Percentiles rank a stretch among this genome's conserved stretches.
phyloP scores from a whole-genome alignment of 2,329 filamentous ascomycete genomes.

The Ramularia endophylla region DNA sequence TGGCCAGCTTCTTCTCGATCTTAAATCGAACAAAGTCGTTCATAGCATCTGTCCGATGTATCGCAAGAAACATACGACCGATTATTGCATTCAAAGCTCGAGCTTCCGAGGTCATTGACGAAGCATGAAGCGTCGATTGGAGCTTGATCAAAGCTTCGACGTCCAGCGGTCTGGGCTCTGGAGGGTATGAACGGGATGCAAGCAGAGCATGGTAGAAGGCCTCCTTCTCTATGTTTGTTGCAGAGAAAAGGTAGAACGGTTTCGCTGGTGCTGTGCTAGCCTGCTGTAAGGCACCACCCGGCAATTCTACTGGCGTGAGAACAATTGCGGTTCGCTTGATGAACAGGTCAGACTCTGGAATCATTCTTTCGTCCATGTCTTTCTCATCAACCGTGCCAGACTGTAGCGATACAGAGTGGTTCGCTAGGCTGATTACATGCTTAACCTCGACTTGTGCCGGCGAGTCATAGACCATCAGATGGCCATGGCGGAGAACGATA shows the following conservation, averaged over 20 bases:
- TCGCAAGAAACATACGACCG: constrained; percentile 77
- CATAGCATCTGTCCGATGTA: constrained; percentile 79
- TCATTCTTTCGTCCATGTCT: constrained; percentile 51
- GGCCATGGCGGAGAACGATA: constrained; percentile 64
- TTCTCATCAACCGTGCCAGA: constrained; percentile 48
- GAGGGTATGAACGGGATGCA: constrained; percentile 61
- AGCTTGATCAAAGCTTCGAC: constrained; percentile 81
- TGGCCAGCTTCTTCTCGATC: constrained; percentile 91
- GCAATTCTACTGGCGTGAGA: constrained; percentile 23
- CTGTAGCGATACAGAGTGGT: constrained; percentile 80
- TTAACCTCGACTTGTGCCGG: constrained; percentile 91
- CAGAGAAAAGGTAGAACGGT: constrained; percentile 90
- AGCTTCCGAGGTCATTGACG: constrained; percentile 73
- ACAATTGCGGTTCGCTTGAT: constrained; percentile 62
- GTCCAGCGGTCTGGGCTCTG: constrained; percentile 70
- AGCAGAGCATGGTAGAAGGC: constrained; percentile 96
- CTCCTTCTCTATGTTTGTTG: constrained; percentile 94
- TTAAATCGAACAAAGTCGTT: constrained; percentile 75
- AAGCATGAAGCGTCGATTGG: constrained; percentile 84
- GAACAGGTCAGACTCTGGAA: constrained; percentile 88
- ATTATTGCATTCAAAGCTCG: constrained; percentile 91
- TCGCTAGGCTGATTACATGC: constrained; percentile 87
- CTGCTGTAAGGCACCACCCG: constrained; percentile 18
- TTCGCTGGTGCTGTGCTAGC: constrained; percentile 43
- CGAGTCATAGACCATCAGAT: constrained; percentile 97